Base-by-base conservation (phyloP, 1,284 basidiomycete species). In the Trichosporon sp. region DNA sequence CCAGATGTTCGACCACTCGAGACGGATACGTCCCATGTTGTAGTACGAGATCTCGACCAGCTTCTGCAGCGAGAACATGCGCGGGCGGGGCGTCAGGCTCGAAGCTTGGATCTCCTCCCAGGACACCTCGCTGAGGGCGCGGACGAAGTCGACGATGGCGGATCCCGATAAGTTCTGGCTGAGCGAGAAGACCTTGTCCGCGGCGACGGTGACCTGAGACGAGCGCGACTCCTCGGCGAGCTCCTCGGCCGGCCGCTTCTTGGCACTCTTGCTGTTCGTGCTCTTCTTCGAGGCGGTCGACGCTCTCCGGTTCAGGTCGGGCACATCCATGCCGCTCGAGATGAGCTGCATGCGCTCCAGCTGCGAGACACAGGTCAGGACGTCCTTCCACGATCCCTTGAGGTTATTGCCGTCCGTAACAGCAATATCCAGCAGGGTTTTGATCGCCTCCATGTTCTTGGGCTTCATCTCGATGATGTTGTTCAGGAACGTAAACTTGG, bases 51-150 rank as follows among this genome's bases (percentile, higher is more conserved):
- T 99, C 81, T 99, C 97, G 62, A 99, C 97, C 60, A 99, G 86
- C 85, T 99, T 99, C 82, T 99, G 97, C 73, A 99, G 85, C 82
- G 95, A 98, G 86, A 99, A 99, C 70, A 98, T 86, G 62, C 97
- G 89, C 2, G 97, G 97, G 77, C 93, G 91, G 74, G 94, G 91
- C 7, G 94, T 95, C 51, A 95, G 84, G 25, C 95, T 95, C 0
- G 95, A 98, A 0, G 94, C 95, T 81, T 98, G 95, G 65, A 99
- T 99, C 84, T 99, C 97, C 80, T 99, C 95, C 97, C 96, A 98
- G 44, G 97, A 99, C 34, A 99, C 92, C 77, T 97, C 93, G 80
- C 93, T 95, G 2, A 99, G 86, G 1, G 97, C 94, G 81, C 91
- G 91, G 2, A 99, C 97, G 78, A 99, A 99, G 81, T 99, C 94